phyloP scores from a whole-genome alignment of 192 early-diverging fungal genomes.

The Umbelopsis sp. region DNA sequence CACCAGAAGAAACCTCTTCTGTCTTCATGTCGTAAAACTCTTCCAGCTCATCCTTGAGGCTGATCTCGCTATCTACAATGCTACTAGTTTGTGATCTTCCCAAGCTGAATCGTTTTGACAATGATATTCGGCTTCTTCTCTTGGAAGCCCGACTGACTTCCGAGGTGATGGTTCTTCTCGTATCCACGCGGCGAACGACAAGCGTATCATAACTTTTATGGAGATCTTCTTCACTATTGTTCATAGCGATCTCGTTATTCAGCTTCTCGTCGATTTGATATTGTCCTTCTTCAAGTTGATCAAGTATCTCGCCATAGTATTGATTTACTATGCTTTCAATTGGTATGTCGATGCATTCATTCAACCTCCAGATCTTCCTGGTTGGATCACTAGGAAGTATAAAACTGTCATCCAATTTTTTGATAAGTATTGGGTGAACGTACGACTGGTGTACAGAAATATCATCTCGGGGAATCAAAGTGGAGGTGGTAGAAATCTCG shows the following conservation, averaged over 20 bases:
- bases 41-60: neutral
- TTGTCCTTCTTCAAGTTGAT: neutral
- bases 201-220: neutral
- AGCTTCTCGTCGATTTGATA: neutral
- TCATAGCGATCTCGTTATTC: neutral
- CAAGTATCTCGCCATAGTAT: neutral
- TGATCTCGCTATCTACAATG: neutral
- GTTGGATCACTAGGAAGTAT: conserved; percentile 1
- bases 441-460: neutral
- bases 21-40: conserved; percentile 1
- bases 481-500: neutral
- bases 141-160: neutral
- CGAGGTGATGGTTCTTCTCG: neutral
- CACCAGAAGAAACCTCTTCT: conserved; percentile 7
- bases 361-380: neutral
- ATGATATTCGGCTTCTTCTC: neutral
- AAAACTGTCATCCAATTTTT: neutral
- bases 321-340: neutral
- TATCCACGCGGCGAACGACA: neutral
- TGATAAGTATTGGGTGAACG: neutral
- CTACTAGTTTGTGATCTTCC: neutral
- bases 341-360: neutral
- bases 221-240: neutral
- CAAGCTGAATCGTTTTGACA: neutral
- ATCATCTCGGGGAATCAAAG: neutral